Percentiles rank a stretch among this genome's conserved stretches.
Conservation (phyloP, 805 yeast genomes). For the Torulaspora maleeae region DNA sequence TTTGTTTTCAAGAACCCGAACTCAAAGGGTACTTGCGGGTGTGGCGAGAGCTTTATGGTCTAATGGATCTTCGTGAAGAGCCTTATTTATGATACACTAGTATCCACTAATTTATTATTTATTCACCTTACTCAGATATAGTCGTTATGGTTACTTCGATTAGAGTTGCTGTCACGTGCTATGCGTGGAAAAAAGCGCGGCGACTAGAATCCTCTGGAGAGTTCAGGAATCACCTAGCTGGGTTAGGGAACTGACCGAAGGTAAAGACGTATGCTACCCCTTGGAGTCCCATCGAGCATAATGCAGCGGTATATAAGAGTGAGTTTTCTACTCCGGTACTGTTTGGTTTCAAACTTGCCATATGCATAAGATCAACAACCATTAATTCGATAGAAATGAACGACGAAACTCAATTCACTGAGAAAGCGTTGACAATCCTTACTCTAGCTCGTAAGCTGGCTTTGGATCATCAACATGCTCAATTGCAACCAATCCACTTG, state of each 20-base stretch:
- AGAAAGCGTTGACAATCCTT: constrained; percentile 80
- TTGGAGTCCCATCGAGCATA: neutral
- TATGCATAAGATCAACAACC: neutral
- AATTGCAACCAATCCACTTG: constrained; percentile 81
- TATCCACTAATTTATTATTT: constrained; percentile 11
- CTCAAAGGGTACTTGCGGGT: constrained; percentile 96
- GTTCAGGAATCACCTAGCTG: neutral
- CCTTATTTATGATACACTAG: constrained; percentile 2
- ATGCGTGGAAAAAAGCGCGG: constrained; percentile 1
- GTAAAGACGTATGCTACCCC: neutral
- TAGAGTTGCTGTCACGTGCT: constrained; percentile 1
- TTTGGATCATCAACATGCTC: constrained; percentile 76
- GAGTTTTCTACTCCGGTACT: neutral
- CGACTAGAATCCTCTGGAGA: constrained; percentile 5
- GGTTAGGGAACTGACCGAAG: neutral
- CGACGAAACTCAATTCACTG: constrained; percentile 75
- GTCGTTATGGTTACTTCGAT: neutral
- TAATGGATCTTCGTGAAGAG: neutral
- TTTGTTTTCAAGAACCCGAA: constrained; percentile 94
- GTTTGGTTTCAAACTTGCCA: neutral
- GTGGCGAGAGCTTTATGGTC: constrained; percentile 98
- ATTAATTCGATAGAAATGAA: constrained; percentile 24
- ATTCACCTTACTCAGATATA: constrained; percentile 5
- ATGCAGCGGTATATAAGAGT: neutral
- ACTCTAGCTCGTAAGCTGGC: constrained; percentile 79